Percentiles rank a stretch among this genome's conserved stretches.
These are phyloP conservation scores for Nitzschia putrida DNA, from an alignment of 108 stramenopile genomes.

Conservation along the genomic window DNA sequence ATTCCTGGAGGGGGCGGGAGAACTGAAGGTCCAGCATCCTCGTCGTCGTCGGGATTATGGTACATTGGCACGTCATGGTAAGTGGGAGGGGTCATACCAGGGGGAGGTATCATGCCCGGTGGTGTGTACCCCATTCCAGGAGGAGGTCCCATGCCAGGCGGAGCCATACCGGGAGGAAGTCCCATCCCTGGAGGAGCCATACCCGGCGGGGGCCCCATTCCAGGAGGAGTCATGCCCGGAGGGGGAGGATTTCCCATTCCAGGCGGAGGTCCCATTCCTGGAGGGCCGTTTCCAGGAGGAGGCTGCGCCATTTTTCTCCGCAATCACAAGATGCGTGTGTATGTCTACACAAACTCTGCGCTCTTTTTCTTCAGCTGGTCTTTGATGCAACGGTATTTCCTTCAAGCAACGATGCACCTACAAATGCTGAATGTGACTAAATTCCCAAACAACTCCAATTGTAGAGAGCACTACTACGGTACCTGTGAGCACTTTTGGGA, in stretches of 20 bases:
- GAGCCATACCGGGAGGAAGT: slow-evolving; percentile 33
- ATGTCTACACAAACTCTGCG: too few species aligned
- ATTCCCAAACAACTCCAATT: too few species aligned
- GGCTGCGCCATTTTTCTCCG: neutral
- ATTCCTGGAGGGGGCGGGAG: slow-evolving; percentile 55
- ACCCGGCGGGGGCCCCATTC: slow-evolving; percentile 43
- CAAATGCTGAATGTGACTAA: too few species aligned
- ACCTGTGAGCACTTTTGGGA: too few species aligned
- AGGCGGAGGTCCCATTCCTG: slow-evolving; percentile 55
- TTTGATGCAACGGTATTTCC: too few species aligned
- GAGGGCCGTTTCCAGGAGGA: slow-evolving; percentile 31
- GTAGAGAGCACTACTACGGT: too few species aligned
- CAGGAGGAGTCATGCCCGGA: slow-evolving; percentile 49
- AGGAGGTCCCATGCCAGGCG: slow-evolving; percentile 46
- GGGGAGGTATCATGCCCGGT: slow-evolving; percentile 58
- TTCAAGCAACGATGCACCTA: too few species aligned
- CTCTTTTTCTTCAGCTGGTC: too few species aligned
- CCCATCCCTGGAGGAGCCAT: slow-evolving; percentile 32
- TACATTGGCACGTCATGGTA: slow-evolving; percentile 34
- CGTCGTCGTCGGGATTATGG: neutral
- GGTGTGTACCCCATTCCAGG: slow-evolving; percentile 52
- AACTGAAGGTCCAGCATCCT: slow-evolving; percentile 32
- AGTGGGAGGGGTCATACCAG: slow-evolving; percentile 54
- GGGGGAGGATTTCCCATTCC: slow-evolving; percentile 35
- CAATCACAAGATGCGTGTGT: neutral